Evolutionary conservation across 192 early-diverging fungal genomes (phyloP).

Genomic region (Dissophora globulifera): DNA sequence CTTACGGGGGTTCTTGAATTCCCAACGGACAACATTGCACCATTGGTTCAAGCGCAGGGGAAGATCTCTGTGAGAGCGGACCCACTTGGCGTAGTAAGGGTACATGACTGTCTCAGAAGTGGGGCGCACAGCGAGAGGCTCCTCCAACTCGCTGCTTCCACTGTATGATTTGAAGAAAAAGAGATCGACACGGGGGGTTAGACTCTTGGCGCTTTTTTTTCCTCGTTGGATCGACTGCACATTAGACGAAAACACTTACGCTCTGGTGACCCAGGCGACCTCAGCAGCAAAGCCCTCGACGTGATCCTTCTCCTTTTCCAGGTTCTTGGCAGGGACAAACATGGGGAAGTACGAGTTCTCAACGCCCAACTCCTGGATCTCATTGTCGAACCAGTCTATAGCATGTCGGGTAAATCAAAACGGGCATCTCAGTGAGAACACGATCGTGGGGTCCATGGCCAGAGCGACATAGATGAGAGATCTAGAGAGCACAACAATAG

Average conservation of each 20-base stretch:
- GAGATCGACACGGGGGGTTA: too few relatives aligned
- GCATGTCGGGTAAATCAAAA: too few relatives aligned
- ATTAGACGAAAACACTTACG: slow-evolving; percentile 56
- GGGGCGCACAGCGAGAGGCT: slow-evolving; percentile 98
- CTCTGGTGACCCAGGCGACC: slow-evolving; percentile 99
- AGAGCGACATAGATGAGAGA: too few relatives aligned
- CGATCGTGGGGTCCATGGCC: too few relatives aligned
- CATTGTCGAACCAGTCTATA: slow-evolving; percentile 89
- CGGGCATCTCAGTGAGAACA: too few relatives aligned
- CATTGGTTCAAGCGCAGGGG: slow-evolving; percentile 98
- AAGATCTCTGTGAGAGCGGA: slow-evolving; percentile 96
- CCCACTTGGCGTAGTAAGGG: slow-evolving; percentile 98
- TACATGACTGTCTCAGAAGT: slow-evolving; percentile 99
- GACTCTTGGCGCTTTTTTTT: too few relatives aligned
- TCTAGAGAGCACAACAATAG: not conserved
- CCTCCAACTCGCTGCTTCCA: slow-evolving; percentile 89
- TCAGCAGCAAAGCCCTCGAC: slow-evolving; percentile 99
- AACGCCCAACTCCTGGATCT: slow-evolving; percentile 92
- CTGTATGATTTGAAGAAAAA: slow-evolving; percentile 11
- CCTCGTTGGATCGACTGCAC: too few relatives aligned
- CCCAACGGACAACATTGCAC: slow-evolving; percentile 99
- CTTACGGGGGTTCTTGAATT: slow-evolving; percentile 98
- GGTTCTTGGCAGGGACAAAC: slow-evolving; percentile 90
- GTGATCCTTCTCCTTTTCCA: slow-evolving; percentile 98
- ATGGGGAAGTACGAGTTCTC: slow-evolving; percentile 99